Base-by-base conservation (phyloP, 140 eudicot species). In the Oenanthe javanica region DNA sequence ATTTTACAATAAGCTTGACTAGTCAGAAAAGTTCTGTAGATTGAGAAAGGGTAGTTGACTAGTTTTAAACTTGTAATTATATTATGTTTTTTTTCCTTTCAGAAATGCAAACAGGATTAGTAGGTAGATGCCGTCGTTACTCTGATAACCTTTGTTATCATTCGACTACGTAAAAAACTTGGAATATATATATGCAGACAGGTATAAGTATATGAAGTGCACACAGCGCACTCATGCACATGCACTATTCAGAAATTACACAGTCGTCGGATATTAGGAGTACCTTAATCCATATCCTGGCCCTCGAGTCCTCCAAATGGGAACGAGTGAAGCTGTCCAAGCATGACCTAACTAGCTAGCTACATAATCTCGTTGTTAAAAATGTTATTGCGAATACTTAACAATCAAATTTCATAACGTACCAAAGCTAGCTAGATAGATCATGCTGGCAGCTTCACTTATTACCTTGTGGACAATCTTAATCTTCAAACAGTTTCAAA, bases 381-480 rank as follows among this genome's bases (percentile, higher is more conserved):
- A 21, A 31, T 31, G 31, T 59, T n/a, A 31, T 59, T 8, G 67
- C 4, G 2, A n/a, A n/a, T 21, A 2, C 13, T 55, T n/a, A 27
- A 27, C 1, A 25, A 23, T 66, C 0, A 3, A 9, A 66, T 66
- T 13, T 0, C 72, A 7, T 64, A 21, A 73, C 27, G 5, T 3
- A 21, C 31, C 49, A 10, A 42, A 46, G 77, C 77, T 73, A 73
- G 55, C 77, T 73, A 73, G 81, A 50, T 87, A 87, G 90, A 87
- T 87, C 90, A 87, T 87, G 90, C 90, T 87, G 90, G 88, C 90
- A 87, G 90, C 88, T 87, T 87, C 90, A 87, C 88, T 84, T 82
- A 1, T 87, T 87, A 86, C 86, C 64, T 66, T 63, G 63, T 23
- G 52, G 76, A 47, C 82, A 21, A 55, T 59, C 31, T 59, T 25